Evolutionary conservation across 768 basidiomycete species (phyloP).

Genomic region (Pulveroboletus sp.): DNA sequence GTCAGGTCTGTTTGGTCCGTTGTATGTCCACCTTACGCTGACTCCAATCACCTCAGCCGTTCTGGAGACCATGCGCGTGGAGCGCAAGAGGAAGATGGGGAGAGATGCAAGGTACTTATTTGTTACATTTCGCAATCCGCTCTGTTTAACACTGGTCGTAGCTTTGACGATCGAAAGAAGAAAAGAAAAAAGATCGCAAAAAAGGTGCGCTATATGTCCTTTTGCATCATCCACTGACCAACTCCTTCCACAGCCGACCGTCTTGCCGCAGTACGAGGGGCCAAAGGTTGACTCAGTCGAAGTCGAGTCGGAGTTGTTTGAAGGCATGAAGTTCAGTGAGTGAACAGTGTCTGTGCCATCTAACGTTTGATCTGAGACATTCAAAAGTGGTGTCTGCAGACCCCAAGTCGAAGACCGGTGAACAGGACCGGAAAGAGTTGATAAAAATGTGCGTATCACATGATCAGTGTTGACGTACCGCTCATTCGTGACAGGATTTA

Average conservation of each 20-base stretch:
- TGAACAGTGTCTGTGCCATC: conserved; percentile 2
- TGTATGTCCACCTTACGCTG: not conserved
- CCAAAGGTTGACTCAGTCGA: conserved; percentile 58
- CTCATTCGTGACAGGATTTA: conserved; percentile 50
- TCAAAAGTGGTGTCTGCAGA: conserved; percentile 69
- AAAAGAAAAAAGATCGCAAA: conserved; percentile 25
- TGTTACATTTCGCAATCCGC: not conserved
- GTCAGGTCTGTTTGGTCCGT: conserved; percentile 42
- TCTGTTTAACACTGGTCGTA: conserved; percentile 3
- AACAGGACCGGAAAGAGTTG: conserved; percentile 67
- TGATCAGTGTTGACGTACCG: not conserved
- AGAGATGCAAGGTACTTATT: conserved; percentile 47
- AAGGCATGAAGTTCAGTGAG: conserved; percentile 78
- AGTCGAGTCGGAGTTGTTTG: conserved; percentile 65
- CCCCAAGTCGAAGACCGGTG: conserved; percentile 64
- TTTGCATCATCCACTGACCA: not conserved
- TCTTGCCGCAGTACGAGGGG: conserved; percentile 68
- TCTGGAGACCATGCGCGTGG: conserved; percentile 56
- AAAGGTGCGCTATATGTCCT: conserved; percentile 17
- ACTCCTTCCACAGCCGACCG: conserved; percentile 39
- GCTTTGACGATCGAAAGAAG: conserved; percentile 34
- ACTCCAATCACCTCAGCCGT: conserved; percentile 41
- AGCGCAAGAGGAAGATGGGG: conserved; percentile 76
- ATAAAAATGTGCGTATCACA: conserved; percentile 53
- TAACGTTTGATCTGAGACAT: not conserved